Evolutionary conservation across 257 asterid species (phyloP).

Genomic region (Nicotiana obtusifolia): DNA sequence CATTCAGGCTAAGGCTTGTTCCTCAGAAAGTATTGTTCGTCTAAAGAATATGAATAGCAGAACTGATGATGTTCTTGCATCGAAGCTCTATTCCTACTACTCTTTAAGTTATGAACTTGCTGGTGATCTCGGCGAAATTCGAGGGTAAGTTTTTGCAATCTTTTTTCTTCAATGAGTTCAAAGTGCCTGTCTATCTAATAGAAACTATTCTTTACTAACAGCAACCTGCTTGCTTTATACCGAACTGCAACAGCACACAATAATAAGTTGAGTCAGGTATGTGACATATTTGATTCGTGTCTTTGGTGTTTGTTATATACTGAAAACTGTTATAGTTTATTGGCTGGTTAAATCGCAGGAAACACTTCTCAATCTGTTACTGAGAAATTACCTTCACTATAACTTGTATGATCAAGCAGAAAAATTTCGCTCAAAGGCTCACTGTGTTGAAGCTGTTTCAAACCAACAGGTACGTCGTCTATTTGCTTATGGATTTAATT

Average conservation of each 20-base stretch:
- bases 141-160: slow-evolving; percentile 71
- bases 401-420: slow-evolving; percentile 80
- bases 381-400: slow-evolving; percentile 76
- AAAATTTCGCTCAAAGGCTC: slow-evolving; percentile 77
- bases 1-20: slow-evolving; percentile 71
- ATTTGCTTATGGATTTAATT: not conserved
- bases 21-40: slow-evolving; percentile 64
- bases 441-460: slow-evolving; percentile 74
- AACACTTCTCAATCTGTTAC: slow-evolving; percentile 64
- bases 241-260: slow-evolving; percentile 81
- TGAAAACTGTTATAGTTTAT: not conserved
- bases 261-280: slow-evolving; percentile 94
- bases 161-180: too few species aligned
- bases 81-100: slow-evolving; percentile 75
- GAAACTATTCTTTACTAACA: slow-evolving; percentile 29
- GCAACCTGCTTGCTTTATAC: slow-evolving; percentile 76
- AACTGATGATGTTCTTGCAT: slow-evolving; percentile 72
- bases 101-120: slow-evolving; percentile 75
- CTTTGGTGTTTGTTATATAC: not conserved
- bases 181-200: too few species aligned
- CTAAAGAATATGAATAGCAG: slow-evolving; percentile 50
- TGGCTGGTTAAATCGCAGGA: slow-evolving; percentile 38
- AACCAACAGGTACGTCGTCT: slow-evolving; percentile 52
- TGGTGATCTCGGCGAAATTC: slow-evolving; percentile 68
- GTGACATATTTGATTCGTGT: slow-evolving; percentile 13